Conservation (phyloP, 2,329 filamentous ascomycete genomes). For the Nemania sp. region DNA sequence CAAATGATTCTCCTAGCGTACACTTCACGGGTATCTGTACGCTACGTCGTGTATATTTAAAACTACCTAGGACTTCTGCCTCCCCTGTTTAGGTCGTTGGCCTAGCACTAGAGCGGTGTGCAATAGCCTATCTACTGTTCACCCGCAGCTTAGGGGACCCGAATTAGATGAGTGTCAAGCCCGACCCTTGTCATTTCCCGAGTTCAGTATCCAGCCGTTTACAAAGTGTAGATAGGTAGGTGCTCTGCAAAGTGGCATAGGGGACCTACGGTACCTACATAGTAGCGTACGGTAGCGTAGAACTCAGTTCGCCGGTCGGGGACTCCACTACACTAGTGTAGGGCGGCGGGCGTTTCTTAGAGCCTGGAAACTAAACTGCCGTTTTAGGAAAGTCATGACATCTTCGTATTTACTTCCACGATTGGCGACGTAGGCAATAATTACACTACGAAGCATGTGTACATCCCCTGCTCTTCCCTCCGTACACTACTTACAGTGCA, state of each 20-base stretch:
- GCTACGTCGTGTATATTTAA: neutral
- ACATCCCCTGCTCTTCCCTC: neutral
- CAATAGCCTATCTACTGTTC: conserved; percentile 22
- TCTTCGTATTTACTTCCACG: conserved; percentile 5
- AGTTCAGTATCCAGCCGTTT: neutral
- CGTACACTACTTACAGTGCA: neutral
- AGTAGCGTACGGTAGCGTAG: too few species aligned
- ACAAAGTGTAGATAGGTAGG: neutral
- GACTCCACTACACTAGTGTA: conserved; percentile 14
- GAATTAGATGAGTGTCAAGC: neutral
- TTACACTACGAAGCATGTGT: neutral
- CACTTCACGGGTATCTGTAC: too few species aligned
- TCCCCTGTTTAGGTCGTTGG: neutral
- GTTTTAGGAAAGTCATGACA: conserved; percentile 27
- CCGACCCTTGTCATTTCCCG: neutral
- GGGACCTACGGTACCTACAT: neutral
- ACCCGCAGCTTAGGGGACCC: neutral
- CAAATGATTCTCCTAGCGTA: too few species aligned
- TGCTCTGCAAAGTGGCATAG: neutral
- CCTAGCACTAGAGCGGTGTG: neutral
- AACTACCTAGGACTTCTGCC: conserved; percentile 17
- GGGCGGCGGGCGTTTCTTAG: conserved; percentile 27
- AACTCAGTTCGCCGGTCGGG: conserved; percentile 5
- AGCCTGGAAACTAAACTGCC: conserved; percentile 25
- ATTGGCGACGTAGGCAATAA: neutral